Evolutionary conservation across 1,139 yeast species (phyloP), one percentile per base, ranked within the genome.

Genomic region (Candida sojae): DNA sequence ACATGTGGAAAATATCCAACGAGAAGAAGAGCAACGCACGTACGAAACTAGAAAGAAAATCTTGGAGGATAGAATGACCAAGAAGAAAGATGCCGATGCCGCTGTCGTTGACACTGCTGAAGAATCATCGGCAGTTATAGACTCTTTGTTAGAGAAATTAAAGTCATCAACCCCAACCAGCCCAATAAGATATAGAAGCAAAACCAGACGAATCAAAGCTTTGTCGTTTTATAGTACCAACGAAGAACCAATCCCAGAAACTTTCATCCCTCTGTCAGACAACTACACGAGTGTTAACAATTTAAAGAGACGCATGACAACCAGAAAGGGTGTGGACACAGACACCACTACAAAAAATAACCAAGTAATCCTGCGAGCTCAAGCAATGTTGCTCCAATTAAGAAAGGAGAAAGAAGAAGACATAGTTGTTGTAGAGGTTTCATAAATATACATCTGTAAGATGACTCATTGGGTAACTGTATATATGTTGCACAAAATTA

Each of bases 1-100:
- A 1, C 80, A 75, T 50, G 59, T 73, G n/a, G 80, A 75, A 47
- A 76, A 76, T 49, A 62, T 76, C 30, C 80, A 75, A 56, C 62
- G 68, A 47, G 81, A 76, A 57, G 81, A 76, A 58, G 80, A 75
- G 39, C 75, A 71, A 46, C 58, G 71, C 40, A 66, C 70, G 0
- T 70, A 72, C 40, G 77, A 73, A 43, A 66, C 69, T 0, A 63
- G 77, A 49, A 72, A 72, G 57, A 67, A 58, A 52, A 56, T 63
- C 47, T 60, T 70, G 39, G 76, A 72, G 51, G 71, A 63, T 25
- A 57, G 65, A 45, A 55, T 48, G 45, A 50, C 50, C 39, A 44
- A 49, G 50, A 33, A 51, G 39, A 39, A 44, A 48, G 44, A 40
- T 28, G 55, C 48, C 35, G 56, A 53, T 26, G 54, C 52, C 30